These are phyloP conservation scores for Erigeron philadelphicus DNA, from an alignment of 140 eudicot species.

Conservation along the genomic window DNA sequence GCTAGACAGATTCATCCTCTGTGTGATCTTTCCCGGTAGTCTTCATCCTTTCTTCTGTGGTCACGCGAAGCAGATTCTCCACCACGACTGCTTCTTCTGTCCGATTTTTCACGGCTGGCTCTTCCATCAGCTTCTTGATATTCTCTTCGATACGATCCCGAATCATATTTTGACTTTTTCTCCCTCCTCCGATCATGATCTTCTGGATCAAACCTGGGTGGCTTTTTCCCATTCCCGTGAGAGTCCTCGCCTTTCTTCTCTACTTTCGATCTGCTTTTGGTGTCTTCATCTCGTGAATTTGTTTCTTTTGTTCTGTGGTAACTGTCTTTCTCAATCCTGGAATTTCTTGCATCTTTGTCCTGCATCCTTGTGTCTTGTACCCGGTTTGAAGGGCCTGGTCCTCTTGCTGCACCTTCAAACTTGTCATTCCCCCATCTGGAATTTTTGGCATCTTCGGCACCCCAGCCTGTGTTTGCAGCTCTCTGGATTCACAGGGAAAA, in stretches of 20 bases:
- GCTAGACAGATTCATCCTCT: conserved; percentile 17
- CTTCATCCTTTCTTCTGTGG: conserved; percentile 38
- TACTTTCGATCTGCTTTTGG: conserved; percentile 23
- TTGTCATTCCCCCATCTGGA: conserved; percentile 59
- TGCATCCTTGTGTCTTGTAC: conserved; percentile 21
- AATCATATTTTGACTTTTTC: conserved; percentile 46
- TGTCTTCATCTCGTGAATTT: conserved; percentile 33
- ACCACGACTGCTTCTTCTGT: conserved; percentile 30
- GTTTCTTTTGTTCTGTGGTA: conserved; percentile 24
- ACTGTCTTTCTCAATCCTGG: conserved; percentile 27
- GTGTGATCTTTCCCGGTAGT: conserved; percentile 36
- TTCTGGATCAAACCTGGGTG: conserved; percentile 43
- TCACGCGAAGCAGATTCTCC: conserved; percentile 31
- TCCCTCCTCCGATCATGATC: conserved; percentile 42
- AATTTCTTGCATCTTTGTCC: conserved; percentile 35
- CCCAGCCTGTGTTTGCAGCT: conserved; percentile 99
- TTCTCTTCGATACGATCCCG: conserved; percentile 40
- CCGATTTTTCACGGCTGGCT: conserved; percentile 32
- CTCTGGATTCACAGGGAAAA: conserved; percentile 41
- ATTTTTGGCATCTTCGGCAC: conserved; percentile 65
- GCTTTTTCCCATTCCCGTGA: conserved; percentile 31
- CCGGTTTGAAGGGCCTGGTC: conserved; percentile 30
- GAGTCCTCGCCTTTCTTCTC: conserved; percentile 27
- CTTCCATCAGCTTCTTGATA: conserved; percentile 32
- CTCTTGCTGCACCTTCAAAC: conserved; percentile 40